A percentile compares a stretch with the other conserved stretches of the same genome.
phyloP scores from a whole-genome alignment of 2,329 filamentous ascomycete genomes.

The Fusarium torreyae region DNA sequence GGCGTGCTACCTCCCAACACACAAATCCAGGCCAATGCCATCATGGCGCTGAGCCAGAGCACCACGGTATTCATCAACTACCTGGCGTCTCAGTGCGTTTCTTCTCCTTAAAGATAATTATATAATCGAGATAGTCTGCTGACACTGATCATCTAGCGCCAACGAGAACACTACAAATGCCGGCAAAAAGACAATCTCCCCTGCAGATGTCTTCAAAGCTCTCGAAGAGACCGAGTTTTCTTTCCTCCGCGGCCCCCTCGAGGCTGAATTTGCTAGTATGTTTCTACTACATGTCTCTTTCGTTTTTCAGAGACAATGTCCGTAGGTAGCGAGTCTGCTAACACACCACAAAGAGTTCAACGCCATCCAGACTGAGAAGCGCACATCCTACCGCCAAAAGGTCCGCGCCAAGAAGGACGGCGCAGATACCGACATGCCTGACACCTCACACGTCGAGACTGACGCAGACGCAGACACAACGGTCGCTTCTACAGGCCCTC shows the following conservation, averaged over 20 bases:
- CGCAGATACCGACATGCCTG: conserved; percentile 57
- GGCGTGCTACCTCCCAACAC: conserved; percentile 85
- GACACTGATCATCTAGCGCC: conserved; percentile 66
- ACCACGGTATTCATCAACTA: conserved; percentile 89
- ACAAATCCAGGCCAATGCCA: conserved; percentile 86
- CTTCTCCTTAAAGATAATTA: not conserved
- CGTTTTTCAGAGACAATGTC: no score
- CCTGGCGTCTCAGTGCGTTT: conserved; percentile 78
- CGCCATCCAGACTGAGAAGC: conserved; percentile 80
- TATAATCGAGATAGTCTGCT: not conserved
- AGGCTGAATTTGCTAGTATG: conserved; percentile 82
- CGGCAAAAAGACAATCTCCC: conserved; percentile 85
- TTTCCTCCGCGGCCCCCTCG: conserved; percentile 77
- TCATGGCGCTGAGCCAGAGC: conserved; percentile 84
- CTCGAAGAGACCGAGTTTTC: conserved; percentile 83
- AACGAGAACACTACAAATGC: conserved; percentile 77
- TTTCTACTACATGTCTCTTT: no score
- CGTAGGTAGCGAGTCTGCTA: conserved; percentile 3
- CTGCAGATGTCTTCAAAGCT: conserved; percentile 82
- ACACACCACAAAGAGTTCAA: conserved; percentile 72
- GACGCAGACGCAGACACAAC: conserved; percentile 56
- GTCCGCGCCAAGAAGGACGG: conserved; percentile 74
- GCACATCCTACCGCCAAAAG: conserved; percentile 79
- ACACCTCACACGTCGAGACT: conserved; percentile 49
- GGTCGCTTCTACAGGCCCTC: conserved; percentile 51